A percentile compares a stretch with the other conserved stretches of the same genome.
phyloP scores from a whole-genome alignment of 2,329 filamentous ascomycete genomes.

The Cordyceps cicadae region DNA sequence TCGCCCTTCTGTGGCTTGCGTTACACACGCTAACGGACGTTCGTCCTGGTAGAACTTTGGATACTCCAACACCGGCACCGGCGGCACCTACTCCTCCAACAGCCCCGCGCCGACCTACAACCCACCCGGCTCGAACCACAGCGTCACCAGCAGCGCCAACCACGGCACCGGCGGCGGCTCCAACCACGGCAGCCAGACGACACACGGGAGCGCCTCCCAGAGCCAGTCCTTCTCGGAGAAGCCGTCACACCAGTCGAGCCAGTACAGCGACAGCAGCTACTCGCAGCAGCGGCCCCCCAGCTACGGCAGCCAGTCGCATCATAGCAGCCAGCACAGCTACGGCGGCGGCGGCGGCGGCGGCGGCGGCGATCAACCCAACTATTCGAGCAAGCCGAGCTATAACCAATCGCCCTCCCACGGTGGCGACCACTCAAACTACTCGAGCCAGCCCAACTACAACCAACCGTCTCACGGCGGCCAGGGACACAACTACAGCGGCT shows the following conservation, averaged over 20 bases:
- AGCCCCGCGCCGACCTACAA: slow-evolving; percentile 50
- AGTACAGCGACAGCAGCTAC: slow-evolving; percentile 14
- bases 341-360: slow-evolving; percentile 15
- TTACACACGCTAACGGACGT: slow-evolving; percentile 13
- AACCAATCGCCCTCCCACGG: neutral
- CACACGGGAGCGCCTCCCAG: slow-evolving; percentile 15
- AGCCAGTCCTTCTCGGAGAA: slow-evolving; percentile 16
- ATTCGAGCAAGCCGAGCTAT: neutral
- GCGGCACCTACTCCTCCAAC: slow-evolving; percentile 52
- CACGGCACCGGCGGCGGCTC: slow-evolving; percentile 1
- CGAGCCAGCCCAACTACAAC: neutral
- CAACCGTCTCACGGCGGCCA: neutral
- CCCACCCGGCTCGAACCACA: slow-evolving; percentile 22
- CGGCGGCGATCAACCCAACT: slow-evolving; percentile 7
- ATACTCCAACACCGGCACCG: slow-evolving; percentile 48
- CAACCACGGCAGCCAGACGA: slow-evolving; percentile 11
- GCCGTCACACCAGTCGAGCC: slow-evolving; percentile 12
- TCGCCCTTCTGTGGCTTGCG: neutral
- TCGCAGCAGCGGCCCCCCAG: slow-evolving; percentile 18
- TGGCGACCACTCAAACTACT: neutral
- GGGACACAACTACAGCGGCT: slow-evolving; percentile 1
- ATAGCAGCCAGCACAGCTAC: slow-evolving; percentile 19
- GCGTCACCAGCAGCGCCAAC: slow-evolving; percentile 18
- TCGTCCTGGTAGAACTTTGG: slow-evolving; percentile 49
- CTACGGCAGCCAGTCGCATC: slow-evolving; percentile 13